Evolutionary conservation across 2,329 filamentous ascomycete genomes (phyloP).

Genomic region (Ophiocordyceps camponoti-leonardi): DNA sequence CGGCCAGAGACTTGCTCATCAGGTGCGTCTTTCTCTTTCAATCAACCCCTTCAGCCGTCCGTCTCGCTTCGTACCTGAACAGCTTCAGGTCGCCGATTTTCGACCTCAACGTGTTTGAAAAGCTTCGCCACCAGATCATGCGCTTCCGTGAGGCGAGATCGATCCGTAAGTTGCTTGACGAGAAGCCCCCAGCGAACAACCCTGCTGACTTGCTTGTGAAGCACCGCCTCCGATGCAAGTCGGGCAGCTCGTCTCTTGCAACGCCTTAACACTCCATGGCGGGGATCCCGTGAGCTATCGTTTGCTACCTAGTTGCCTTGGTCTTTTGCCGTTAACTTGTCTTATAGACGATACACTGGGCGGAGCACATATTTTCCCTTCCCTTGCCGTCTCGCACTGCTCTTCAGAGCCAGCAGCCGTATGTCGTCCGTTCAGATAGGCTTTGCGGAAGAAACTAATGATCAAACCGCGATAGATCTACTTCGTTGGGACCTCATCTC

Average conservation of each 20-base stretch:
- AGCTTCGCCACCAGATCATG: slow-evolving; percentile 28
- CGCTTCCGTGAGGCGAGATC: slow-evolving; percentile 33
- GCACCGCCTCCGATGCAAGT: slow-evolving; percentile 16
- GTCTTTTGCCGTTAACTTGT: not conserved
- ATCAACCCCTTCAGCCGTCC: not conserved
- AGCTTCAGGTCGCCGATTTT: slow-evolving; percentile 25
- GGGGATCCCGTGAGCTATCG: slow-evolving; percentile 8
- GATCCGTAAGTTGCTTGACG: slow-evolving; percentile 24
- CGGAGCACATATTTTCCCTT: slow-evolving; percentile 40
- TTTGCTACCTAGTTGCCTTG: not conserved
- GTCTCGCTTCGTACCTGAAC: not conserved
- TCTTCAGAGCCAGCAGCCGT: slow-evolving; percentile 20
- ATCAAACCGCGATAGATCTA: slow-evolving; percentile 18
- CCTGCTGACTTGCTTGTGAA: not conserved
- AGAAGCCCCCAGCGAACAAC: not conserved
- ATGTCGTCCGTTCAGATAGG: not conserved
- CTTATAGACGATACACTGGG: slow-evolving; percentile 37
- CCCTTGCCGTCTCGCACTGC: slow-evolving; percentile 32
- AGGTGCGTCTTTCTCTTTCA: slow-evolving; percentile 21
- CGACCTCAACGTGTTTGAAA: slow-evolving; percentile 36
- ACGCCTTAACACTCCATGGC: slow-evolving; percentile 8
- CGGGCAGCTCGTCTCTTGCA: slow-evolving; percentile 16
- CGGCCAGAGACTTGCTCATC: slow-evolving; percentile 31
- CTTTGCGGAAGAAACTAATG: not conserved
- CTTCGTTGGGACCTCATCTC: slow-evolving; percentile 26